Evolutionary conservation across 2,329 filamentous ascomycete species (phyloP).

Genomic region (Colletotrichum musicola): DNA sequence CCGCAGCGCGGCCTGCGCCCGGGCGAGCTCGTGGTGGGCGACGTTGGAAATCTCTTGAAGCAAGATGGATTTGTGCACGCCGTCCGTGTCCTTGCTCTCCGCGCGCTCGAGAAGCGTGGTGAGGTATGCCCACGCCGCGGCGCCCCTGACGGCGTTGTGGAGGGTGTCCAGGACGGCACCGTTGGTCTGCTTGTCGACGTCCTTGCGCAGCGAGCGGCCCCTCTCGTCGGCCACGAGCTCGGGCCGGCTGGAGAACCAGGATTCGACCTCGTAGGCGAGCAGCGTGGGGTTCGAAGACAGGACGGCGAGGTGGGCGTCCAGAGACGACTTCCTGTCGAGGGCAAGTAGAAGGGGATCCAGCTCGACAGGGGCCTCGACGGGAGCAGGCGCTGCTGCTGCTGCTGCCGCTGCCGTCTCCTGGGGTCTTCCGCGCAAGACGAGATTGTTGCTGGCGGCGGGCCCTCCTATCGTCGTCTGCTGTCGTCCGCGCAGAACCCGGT

Average conservation of each 20-base stretch:
- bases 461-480: too few relatives aligned
- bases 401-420: too few relatives aligned
- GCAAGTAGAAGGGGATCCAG: too few relatives aligned
- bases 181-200: constrained; percentile 58
- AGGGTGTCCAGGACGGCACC: constrained; percentile 56
- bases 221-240: constrained; percentile 60
- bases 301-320: constrained; percentile 52
- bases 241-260: constrained; percentile 53
- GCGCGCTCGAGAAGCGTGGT: constrained; percentile 51
- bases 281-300: constrained; percentile 49
- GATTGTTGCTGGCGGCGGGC: too few relatives aligned
- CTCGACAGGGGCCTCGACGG: too few relatives aligned
- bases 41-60: constrained; percentile 61
- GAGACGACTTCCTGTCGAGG: constrained; percentile 50
- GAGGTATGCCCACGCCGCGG: constrained; percentile 57
- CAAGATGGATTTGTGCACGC: constrained; percentile 49
- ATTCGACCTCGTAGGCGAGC: constrained; percentile 50
- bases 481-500: constrained; percentile 45
- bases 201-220: constrained; percentile 51
- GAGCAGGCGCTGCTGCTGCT: too few relatives aligned
- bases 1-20: constrained; percentile 54
- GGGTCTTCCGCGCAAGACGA: too few relatives aligned
- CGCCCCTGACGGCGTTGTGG: constrained; percentile 49
- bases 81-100: constrained; percentile 41
- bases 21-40: constrained; percentile 57